phyloP scores from a whole-genome alignment of 129 eudicot species.

The Lonicera japonica region DNA sequence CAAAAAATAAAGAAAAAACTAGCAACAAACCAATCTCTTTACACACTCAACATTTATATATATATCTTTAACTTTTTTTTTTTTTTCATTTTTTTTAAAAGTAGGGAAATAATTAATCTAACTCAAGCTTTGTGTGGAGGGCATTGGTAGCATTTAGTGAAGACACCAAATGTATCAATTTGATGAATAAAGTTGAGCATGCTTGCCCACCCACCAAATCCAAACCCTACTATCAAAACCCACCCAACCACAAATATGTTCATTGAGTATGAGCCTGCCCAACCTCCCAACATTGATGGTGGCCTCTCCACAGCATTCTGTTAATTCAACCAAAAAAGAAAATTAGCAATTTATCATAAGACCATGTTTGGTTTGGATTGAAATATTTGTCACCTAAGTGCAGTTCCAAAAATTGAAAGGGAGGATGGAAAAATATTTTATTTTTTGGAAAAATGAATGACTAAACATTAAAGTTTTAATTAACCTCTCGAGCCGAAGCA shows the following conservation, averaged over 20 bases:
- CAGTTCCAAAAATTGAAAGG: too few species aligned
- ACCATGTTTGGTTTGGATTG: too few species aligned
- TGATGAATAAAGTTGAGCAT: slow-evolving; percentile 62
- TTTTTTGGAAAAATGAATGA: too few species aligned
- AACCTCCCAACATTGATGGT: slow-evolving; percentile 55
- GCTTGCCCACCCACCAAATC: slow-evolving; percentile 90
- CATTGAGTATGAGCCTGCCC: slow-evolving; percentile 55
- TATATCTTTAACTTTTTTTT: neutral
- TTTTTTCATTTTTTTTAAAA: slow-evolving; percentile 2
- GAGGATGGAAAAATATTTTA: too few species aligned
- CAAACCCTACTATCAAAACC: slow-evolving; percentile 76
- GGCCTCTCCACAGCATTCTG: slow-evolving; percentile 89
- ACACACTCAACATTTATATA: slow-evolving; percentile 24
- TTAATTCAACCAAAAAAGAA: neutral
- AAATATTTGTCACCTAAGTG: too few species aligned
- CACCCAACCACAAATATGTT: slow-evolving; percentile 63
- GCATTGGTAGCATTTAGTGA: slow-evolving; percentile 82
- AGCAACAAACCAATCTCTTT: slow-evolving; percentile 27
- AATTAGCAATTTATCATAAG: too few species aligned
- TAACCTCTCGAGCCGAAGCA: slow-evolving; percentile 67
- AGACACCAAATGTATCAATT: slow-evolving; percentile 66
- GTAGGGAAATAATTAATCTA: neutral
- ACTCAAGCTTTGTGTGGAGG: slow-evolving; percentile 39
- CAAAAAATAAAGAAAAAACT: neutral
- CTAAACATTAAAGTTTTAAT: neutral